Evolutionary conservation across 2,329 filamentous ascomycete species (phyloP), one percentile per base, ranked within the genome.

Genomic region (Penicillium nordicum): DNA sequence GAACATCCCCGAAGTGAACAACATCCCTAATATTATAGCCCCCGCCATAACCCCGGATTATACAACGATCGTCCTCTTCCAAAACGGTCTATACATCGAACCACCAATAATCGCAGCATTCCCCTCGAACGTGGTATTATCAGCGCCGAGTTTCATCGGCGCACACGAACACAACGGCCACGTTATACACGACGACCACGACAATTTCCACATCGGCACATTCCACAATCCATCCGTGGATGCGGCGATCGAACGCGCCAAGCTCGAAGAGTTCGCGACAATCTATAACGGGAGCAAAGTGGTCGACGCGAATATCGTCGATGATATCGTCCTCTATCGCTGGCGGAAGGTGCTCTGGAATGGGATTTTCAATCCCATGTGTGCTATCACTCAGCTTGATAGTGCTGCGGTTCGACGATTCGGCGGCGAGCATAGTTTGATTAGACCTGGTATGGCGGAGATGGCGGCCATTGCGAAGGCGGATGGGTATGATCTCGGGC

Each of bases 11-110:
- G 84, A 86, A 53, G 69, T 82, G 16, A 69, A 45, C 27, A 53
- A 58, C 40, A 66, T 59, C 47, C 25, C 55, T 11, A 51, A 60
- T 25, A 63, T 61, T 10, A 63, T 63, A 29, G 48, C 57, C 0
- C 80, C 82, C 0, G 82, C 82, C 2, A 71, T 87, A 1, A 81
- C 79, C 0, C 74, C 77, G 0, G 75, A 74, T 1, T 71, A 78
- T 25, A 85, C 83, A 0, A 75, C 75, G 29, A 80, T 87, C 43
- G 74, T 86, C 0, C 76, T 87, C 7, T 72, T 84, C 5, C 84
- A 87, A 59, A 87, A 87, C 63, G 84, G 84, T 0, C 70, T 87
- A n/a, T 84, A 86, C 62, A 86, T 87, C 58, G 82, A 87, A 60
- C 78, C 76, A 41, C 82, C 83, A 0, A 65, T 86, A 21, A 65